Evolutionary conservation across 2,329 filamentous ascomycete species (phyloP), one percentile per base, ranked within the genome.

Genomic region (Fusarium decemcellulare): DNA sequence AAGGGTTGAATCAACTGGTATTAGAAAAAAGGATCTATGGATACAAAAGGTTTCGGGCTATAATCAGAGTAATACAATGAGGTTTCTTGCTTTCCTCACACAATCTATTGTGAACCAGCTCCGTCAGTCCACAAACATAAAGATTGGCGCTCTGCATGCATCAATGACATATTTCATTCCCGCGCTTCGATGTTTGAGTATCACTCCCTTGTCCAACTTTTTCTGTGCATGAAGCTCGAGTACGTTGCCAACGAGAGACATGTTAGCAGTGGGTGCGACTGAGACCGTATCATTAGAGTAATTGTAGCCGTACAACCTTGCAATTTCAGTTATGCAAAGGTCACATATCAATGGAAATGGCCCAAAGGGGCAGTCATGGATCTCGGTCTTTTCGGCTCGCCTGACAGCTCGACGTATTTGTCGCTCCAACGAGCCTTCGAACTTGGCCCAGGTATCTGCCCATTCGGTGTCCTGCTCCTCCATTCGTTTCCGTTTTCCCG

Each of bases 101-200:
- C 27, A 32, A 12, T 12, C 6, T 39, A 9, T 11, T 12, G 39
- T 39, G 5, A 18, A 23, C 18, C n/a, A 4, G 5, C 5, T 29
- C 16, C 9, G 36, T 18, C 8, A 34, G 8, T 27, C 62, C 9
- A 71, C 8, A 12, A 70, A 48, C 59, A 71, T 71, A 12, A 70
- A 71, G 55, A 68, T 70, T 1, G 67, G 64, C 11, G 47, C 14
- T 30, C 29, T 36, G 39, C 67, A 70, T n/a, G 39, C 48, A 29
- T 70, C 67, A 3, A 68, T 39, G 7, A 50, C 18, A 43, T 58
- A 70, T 1, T 32, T 29, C n/a, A 71, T 29, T 11, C 15, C 55
- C 6, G 52, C 47, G 14, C 40, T 65, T 16, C 47, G 37, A 37
- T 27, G 51, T 7, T 6, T 52, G 8, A 14, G 6, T 5, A 57